These are phyloP conservation scores for Musa acuminata DNA, from an alignment of 176 grass and related monocot genomes.

Conservation along the genomic window DNA sequence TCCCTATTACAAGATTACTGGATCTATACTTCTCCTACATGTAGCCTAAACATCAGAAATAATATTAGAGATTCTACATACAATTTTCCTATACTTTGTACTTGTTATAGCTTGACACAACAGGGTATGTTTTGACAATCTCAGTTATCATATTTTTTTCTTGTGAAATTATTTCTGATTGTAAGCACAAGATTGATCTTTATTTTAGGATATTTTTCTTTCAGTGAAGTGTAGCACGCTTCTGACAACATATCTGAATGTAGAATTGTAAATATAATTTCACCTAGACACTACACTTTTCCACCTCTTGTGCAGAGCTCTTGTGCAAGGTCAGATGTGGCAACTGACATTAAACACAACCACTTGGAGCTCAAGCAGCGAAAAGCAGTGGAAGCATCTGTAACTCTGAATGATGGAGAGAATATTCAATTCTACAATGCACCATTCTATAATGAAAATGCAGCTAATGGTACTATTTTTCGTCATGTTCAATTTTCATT, in stretches of 20 bases:
- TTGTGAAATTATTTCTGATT: background rate
- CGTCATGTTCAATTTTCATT: background rate
- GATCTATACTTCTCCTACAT: background rate
- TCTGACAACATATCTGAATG: background rate
- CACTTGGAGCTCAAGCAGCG: conserved; percentile 34
- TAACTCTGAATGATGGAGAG: conserved; percentile 9
- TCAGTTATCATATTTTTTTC: background rate
- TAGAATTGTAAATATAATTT: conserved; percentile 5
- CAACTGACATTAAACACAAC: conserved; percentile 63
- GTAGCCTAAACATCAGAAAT: background rate
- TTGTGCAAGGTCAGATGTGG: conserved; percentile 78
- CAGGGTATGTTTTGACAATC: conserved; percentile 1
- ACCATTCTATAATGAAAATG: background rate
- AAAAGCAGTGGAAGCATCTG: conserved; percentile 12
- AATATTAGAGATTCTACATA: too few relatives aligned
- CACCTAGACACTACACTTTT: conserved; percentile 19
- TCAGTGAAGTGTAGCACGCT: background rate
- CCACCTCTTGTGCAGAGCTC: conserved; percentile 60
- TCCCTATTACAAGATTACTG: background rate
- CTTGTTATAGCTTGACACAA: background rate
- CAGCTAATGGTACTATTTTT: background rate
- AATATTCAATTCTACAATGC: conserved; percentile 1
- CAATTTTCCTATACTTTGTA: background rate
- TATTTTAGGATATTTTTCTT: background rate
- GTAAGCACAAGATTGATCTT: background rate